Evolutionary conservation across 2,329 filamentous ascomycete genomes (phyloP).

Genomic region (Talaromyces sp.): DNA sequence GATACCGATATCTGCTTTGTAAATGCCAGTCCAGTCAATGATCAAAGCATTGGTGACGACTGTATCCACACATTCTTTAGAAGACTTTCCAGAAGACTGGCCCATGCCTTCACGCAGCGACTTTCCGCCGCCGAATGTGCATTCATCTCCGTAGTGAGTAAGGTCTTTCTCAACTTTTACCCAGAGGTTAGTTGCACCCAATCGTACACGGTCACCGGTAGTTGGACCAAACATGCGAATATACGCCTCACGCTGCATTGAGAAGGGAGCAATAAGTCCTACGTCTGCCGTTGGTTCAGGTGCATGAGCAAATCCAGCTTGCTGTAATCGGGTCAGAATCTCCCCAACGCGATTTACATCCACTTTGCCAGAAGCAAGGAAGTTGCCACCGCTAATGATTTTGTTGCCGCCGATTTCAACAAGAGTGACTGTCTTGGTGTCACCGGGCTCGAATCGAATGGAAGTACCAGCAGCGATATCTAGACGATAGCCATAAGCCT

Average conservation of each 20-base stretch:
- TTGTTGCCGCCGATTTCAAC: slow-evolving; percentile 81
- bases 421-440: slow-evolving; percentile 81
- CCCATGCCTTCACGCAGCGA: slow-evolving; percentile 93
- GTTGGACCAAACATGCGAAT: slow-evolving; percentile 89
- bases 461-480: slow-evolving; percentile 90
- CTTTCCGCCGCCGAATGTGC: slow-evolving; percentile 92
- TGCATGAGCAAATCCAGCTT: slow-evolving; percentile 71
- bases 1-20: slow-evolving; percentile 93
- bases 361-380: slow-evolving; percentile 66
- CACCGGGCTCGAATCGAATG: slow-evolving; percentile 88
- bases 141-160: slow-evolving; percentile 85
- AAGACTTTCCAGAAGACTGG: slow-evolving; percentile 71
- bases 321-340: slow-evolving; percentile 62
- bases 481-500: slow-evolving; percentile 76
- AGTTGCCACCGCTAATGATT: slow-evolving; percentile 79
- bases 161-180: slow-evolving; percentile 81
- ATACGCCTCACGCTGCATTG: slow-evolving; percentile 75
- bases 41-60: slow-evolving; percentile 87
- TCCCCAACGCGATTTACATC: slow-evolving; percentile 58
- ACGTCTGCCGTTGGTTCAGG: slow-evolving; percentile 59
- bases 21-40: slow-evolving; percentile 86
- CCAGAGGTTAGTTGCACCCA: slow-evolving; percentile 85
- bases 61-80: slow-evolving; percentile 70
- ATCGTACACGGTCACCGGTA: slow-evolving; percentile 73
- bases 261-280: slow-evolving; percentile 55